These are phyloP conservation scores for Davidsoniella neocaledoniae DNA, from an alignment of 2,329 filamentous ascomycete genomes.

Conservation along the genomic window DNA sequence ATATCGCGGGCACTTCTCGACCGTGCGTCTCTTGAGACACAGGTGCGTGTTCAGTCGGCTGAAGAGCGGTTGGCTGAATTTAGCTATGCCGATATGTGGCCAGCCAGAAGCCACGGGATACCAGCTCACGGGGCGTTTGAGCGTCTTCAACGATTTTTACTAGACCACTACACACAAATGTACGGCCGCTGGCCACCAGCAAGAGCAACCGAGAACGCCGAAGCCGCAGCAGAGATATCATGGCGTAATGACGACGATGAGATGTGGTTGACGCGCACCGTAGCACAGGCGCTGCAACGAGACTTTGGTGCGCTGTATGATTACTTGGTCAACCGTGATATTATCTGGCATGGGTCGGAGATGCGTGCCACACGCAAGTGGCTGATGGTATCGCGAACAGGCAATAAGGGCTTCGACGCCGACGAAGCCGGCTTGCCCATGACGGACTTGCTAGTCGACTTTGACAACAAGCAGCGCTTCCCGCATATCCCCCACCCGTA, in stretches of 20 bases:
- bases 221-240: slow-evolving; percentile 6
- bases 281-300: slow-evolving; percentile 39
- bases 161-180: slow-evolving; percentile 35
- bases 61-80: slow-evolving; percentile 45
- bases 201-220: slow-evolving; percentile 11
- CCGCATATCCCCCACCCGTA: slow-evolving; percentile 53
- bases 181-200: slow-evolving; percentile 47
- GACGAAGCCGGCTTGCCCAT: slow-evolving; percentile 40
- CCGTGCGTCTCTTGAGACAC: slow-evolving; percentile 41
- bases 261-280: slow-evolving; percentile 43
- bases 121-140: slow-evolving; percentile 35
- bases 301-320: slow-evolving; percentile 57
- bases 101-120: slow-evolving; percentile 19
- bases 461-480: slow-evolving; percentile 44
- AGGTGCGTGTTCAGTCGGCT: slow-evolving; percentile 43
- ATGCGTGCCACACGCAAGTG: slow-evolving; percentile 45
- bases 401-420: slow-evolving; percentile 29
- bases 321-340: slow-evolving; percentile 50
- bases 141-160: slow-evolving; percentile 42
- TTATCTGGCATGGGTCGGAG: slow-evolving; percentile 47
- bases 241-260: slow-evolving; percentile 19
- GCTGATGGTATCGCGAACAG: slow-evolving; percentile 38
- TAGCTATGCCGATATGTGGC: slow-evolving; percentile 46
- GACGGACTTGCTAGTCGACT: slow-evolving; percentile 48
- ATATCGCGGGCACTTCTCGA: slow-evolving; percentile 48